Evolutionary conservation across 805 yeast species (phyloP), one percentile per base, ranked within the genome.

Genomic region (Yarrowia deformans): DNA sequence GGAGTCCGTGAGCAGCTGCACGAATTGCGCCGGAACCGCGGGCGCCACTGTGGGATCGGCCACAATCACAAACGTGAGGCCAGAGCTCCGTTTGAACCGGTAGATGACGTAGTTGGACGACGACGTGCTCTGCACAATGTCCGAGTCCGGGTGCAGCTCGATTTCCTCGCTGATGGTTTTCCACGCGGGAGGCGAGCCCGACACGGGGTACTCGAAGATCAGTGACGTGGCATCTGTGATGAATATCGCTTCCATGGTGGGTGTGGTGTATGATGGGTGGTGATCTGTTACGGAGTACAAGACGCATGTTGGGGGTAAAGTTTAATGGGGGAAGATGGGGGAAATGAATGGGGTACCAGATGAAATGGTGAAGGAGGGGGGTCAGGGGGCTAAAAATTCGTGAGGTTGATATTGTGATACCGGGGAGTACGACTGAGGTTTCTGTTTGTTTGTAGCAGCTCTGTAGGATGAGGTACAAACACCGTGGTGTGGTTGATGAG

Each of bases 1-100:
- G 76, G 87, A 90, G 69, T 85, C 87, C 60, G 82, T 79, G 72
- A 90, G 80, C 0, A 83, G 83, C 19, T 77, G 83, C 14, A 87
- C 80, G 29, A 90, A 76, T 37, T 83, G 77, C 35, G 81, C 79
- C 29, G 88, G 76, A 69, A 90, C 84, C 32, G 83, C 83, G 70
- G 82, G 81, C 1, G 91, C 87, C n/a, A 83, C 76, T 67, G 85
- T 73, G 0, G 90, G 89, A 40, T 50, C 61, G 7, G 63, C 61
- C 19, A 66, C 61, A 18, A 66, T 18, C 34, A 66, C 52, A 35
- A 54, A 54, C 12, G 19, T 14, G n/a, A 66, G 45, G 0, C 56
- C 49, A 3, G 29, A 8, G 8, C n/a, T 32, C 12, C 43, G 42
- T 10, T 40, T 29, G 52, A 54, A 66, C n/a, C 43, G 32, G 43